Percentiles rank a stretch among this genome's conserved stretches.
Evolutionary conservation across 345 rosid species (phyloP).

Genomic region (Citrus sp.): DNA sequence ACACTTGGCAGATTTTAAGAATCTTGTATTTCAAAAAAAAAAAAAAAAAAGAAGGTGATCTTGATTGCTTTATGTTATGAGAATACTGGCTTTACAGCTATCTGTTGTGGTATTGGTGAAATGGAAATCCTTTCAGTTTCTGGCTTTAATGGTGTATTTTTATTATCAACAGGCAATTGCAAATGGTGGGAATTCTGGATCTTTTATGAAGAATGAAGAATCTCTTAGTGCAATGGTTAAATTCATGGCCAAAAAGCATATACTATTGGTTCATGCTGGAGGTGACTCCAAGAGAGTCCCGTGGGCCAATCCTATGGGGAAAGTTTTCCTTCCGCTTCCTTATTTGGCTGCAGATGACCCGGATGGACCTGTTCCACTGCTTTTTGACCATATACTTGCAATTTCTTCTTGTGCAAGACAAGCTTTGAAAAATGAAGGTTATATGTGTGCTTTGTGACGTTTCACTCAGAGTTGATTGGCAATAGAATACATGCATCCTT

Average conservation of each 20-base stretch:
- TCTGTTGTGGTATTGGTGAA: background rate
- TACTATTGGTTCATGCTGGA: conserved; percentile 95
- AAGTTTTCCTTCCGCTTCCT: conserved; percentile 93
- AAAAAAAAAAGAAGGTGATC: too few relatives aligned
- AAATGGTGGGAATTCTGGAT: conserved; percentile 29
- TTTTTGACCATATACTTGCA: conserved; percentile 96
- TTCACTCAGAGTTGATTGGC: background rate
- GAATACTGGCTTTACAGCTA: background rate
- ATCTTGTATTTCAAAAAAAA: background rate
- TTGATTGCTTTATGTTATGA: background rate
- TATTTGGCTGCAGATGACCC: conserved; percentile 92
- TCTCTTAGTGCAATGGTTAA: conserved; percentile 32
- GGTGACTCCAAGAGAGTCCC: conserved; percentile 99
- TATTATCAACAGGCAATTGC: conserved; percentile 37
- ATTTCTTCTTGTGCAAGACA: conserved; percentile 89
- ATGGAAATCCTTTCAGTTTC: background rate
- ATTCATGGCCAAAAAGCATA: conserved; percentile 63
- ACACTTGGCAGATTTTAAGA: background rate
- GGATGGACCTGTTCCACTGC: conserved; percentile 91
- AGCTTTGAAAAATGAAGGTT: conserved; percentile 73
- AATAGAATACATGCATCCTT: background rate
- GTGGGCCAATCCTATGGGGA: conserved; percentile 99
- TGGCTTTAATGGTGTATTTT: conserved; percentile 22
- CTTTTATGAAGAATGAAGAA: conserved; percentile 17
- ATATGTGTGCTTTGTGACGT: conserved; percentile 5